A percentile compares a stretch with the other conserved stretches of the same genome.
Conservation (phyloP, 306 rosid species). For the Quercus variabilis region DNA sequence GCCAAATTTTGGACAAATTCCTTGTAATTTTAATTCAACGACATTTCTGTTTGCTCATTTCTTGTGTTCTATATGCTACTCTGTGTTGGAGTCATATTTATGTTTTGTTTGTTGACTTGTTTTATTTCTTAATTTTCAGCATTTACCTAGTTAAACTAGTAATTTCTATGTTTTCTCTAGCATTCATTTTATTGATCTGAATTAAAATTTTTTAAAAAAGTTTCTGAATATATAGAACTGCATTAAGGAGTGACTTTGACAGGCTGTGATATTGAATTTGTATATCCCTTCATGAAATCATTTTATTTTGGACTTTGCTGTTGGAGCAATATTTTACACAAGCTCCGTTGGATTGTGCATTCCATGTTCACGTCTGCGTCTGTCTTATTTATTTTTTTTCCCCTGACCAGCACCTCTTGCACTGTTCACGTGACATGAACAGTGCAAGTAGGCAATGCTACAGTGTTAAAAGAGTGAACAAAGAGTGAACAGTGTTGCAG, state of each 20-base stretch:
- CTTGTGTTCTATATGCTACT: slow-evolving; percentile 28
- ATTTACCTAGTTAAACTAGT: background rate
- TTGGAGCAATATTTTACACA: background rate
- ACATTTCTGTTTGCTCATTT: slow-evolving; percentile 13
- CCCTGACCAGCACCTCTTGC: too few species aligned
- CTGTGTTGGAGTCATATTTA: slow-evolving; percentile 11
- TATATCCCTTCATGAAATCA: background rate
- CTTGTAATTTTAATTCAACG: background rate
- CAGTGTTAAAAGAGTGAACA: too few species aligned
- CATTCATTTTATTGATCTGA: background rate
- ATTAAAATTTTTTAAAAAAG: too few species aligned
- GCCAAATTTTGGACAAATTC: background rate
- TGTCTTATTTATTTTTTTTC: too few species aligned
- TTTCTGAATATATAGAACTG: background rate
- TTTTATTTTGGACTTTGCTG: background rate
- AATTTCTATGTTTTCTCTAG: background rate
- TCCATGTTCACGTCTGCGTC: too few species aligned
- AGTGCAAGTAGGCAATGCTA: too few species aligned
- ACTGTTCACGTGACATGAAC: too few species aligned
- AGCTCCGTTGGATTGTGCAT: too few species aligned
- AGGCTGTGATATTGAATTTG: background rate
- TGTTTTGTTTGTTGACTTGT: slow-evolving; percentile 31
- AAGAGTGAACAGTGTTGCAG: too few species aligned
- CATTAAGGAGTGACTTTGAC: background rate
- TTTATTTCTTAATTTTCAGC: slow-evolving; percentile 14